A percentile compares a stretch with the other conserved stretches of the same genome.
Evolutionary conservation across 1,284 basidiomycete species (phyloP).

Genomic region (Coriolopsis trogii): DNA sequence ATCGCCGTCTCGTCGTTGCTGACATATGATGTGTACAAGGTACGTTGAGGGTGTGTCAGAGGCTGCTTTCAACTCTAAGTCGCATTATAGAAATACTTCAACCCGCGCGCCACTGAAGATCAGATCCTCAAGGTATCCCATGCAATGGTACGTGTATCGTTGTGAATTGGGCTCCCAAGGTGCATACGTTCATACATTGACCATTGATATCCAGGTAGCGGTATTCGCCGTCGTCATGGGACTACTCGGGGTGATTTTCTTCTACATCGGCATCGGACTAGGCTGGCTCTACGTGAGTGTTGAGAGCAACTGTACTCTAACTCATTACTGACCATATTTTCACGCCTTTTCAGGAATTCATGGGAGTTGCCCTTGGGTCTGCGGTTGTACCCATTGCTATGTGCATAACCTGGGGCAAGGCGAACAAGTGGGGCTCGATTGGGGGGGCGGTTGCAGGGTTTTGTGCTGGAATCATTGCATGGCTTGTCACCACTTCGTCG

Average conservation of each 20-base stretch:
- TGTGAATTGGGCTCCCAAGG: background rate
- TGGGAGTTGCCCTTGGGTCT: conserved; percentile 84
- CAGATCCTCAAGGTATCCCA: conserved; percentile 60
- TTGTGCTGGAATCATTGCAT: conserved; percentile 69
- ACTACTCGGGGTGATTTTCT: conserved; percentile 83
- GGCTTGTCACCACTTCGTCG: conserved; percentile 82
- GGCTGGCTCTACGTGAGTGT: conserved; percentile 80
- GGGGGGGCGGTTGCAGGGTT: conserved; percentile 75
- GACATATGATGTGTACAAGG: conserved; percentile 79
- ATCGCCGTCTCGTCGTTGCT: conserved; percentile 84
- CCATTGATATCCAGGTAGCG: conserved; percentile 37
- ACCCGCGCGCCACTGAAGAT: conserved; percentile 56
- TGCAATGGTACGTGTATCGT: conserved; percentile 34
- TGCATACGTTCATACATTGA: conserved; percentile 41
- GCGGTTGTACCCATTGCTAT: conserved; percentile 88
- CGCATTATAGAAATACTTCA: conserved; percentile 50
- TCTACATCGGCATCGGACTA: conserved; percentile 88
- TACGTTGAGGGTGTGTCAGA: conserved; percentile 9
- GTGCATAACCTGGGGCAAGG: conserved; percentile 79
- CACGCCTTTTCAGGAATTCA: conserved; percentile 69
- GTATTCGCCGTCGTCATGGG: conserved; percentile 82
- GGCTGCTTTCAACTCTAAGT: background rate
- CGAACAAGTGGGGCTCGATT: conserved; percentile 84
- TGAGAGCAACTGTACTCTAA: background rate
- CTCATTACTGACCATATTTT: background rate